Evolutionary conservation across 768 basidiomycete genomes (phyloP), one percentile per base, ranked within the genome.

Genomic region (Infundibulicybe gibba): DNA sequence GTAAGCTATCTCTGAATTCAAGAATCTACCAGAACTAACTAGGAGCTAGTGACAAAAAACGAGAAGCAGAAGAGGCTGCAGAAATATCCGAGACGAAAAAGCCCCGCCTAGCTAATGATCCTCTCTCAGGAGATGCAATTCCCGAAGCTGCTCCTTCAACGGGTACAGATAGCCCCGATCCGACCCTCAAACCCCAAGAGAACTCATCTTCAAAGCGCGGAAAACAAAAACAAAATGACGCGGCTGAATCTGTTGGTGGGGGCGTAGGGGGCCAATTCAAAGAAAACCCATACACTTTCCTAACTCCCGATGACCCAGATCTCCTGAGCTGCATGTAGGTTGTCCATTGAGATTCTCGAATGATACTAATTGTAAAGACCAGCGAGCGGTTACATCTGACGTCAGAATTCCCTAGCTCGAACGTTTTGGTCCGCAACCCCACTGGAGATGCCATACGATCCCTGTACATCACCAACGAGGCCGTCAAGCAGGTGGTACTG

Each of bases 251-350:
- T 2, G 25, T 32, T 43, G 58, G 41, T 43, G 54, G 48, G 43
- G 55, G 56, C 12, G 61, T 60, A 25, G 65, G 63, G 47, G 64
- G 70, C 13, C 64, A 66, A 11, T 94, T 88, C 74, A 93, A 87
- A 60, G 94, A 98, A 63, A 90, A 90, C 62, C 94, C 94, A 1
- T 97, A 88, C 62, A 91, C 87, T 0, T 94, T 87, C 68, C 67
- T 97, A 25, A 60, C 79, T 1, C 72, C 81, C 2, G 70, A 82
- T 48, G 86, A 97, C 58, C 82, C 83, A 5, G 76, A 85, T 44
- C 70, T 97, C 38, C 57, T 70, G 45, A 70, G 74, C 13, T 90
- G 88, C 80, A 75, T 86, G 93, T 92, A 63, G 61, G 85, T 68
- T 5, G n/a, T n/a, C n/a, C 45, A 21, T 13, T 15, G 13, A 32